Evolutionary conservation across 2,329 filamentous ascomycete species (phyloP), one percentile per base, ranked within the genome.

Genomic region (Aspergillus costaricaensis): DNA sequence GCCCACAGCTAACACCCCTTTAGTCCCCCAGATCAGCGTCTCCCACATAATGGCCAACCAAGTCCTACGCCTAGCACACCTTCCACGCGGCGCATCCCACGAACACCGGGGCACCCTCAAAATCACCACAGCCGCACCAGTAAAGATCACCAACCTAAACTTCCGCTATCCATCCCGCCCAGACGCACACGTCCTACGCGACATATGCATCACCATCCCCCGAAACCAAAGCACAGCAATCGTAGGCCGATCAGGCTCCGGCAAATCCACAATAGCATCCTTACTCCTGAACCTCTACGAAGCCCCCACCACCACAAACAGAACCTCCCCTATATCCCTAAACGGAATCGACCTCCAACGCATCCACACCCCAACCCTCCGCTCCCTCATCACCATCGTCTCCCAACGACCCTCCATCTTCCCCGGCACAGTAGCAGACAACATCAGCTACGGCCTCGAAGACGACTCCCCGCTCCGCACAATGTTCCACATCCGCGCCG

Each of bases 241-340:
- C 19, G 92, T 96, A 2, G 93, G 94, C 1, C 79, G 85, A 0
- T 96, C 92, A 0, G 94, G 95, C 0, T 91, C 89, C n/a, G 94
- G 95, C 1, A 98, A 99, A 77, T 93, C 90, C 14, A 97, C 94
- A 0, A 82, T 97, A 38, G 83, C 89, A 0, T 85, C 89, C 0
- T 78, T 98, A 0, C 80, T 98, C 0, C 78, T 96, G 4, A 86
- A 89, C 1, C 81, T 97, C 0, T 92, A 95, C 69, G 74, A 80
- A 56, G 65, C 75, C 2, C 67, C 70, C 3, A 56, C 67, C 1
- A 68, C 71, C n/a, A 54, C 52, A 27, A 27, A 54, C 23, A 63
- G 56, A n/a, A 38, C 59, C n/a, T 65, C 71, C 2, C 75, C 83
- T 0, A 87, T 92, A 66, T 74, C 72, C 23, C 66, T 79, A 0